Conservation (phyloP, 805 yeast genomes). For the Cyberlindnera mississippiensis region DNA sequence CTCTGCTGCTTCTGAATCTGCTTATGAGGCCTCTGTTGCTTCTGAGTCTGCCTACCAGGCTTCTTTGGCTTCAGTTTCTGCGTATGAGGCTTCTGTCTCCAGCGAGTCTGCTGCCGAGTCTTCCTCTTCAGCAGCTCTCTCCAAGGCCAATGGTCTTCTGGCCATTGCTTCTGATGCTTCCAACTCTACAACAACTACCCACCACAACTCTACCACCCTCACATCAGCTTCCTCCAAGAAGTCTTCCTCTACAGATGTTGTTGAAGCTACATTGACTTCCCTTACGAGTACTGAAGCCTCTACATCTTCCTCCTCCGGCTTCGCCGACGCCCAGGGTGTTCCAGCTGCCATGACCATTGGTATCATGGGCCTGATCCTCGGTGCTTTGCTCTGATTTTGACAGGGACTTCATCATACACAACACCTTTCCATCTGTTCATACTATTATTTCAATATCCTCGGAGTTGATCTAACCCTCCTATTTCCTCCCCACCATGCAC, state of each 20-base stretch:
- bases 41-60: conserved; percentile 16
- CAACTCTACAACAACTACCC: conserved; percentile 26
- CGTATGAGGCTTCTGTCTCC: conserved; percentile 15
- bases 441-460: too few species aligned
- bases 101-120: conserved; percentile 14
- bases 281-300: conserved; percentile 21
- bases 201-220: conserved; percentile 34
- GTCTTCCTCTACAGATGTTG: conserved; percentile 22
- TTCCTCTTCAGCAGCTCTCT: conserved; percentile 22
- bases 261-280: conserved; percentile 21
- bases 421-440: not conserved
- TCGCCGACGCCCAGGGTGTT: conserved; percentile 25
- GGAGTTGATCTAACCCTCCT: too few species aligned
- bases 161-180: conserved; percentile 39
- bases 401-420: not conserved
- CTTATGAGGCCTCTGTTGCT: conserved; percentile 15
- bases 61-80: conserved; percentile 19
- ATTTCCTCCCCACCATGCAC: too few species aligned
- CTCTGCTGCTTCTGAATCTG: conserved; percentile 15
- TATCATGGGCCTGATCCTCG: conserved; percentile 26
- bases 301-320: conserved; percentile 31
- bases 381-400: conserved; percentile 23
- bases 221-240: conserved; percentile 8
- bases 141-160: conserved; percentile 36
- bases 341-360: conserved; percentile 29